Base-by-base conservation (phyloP, 257 asterid genomes). In the Avicennia marina region DNA sequence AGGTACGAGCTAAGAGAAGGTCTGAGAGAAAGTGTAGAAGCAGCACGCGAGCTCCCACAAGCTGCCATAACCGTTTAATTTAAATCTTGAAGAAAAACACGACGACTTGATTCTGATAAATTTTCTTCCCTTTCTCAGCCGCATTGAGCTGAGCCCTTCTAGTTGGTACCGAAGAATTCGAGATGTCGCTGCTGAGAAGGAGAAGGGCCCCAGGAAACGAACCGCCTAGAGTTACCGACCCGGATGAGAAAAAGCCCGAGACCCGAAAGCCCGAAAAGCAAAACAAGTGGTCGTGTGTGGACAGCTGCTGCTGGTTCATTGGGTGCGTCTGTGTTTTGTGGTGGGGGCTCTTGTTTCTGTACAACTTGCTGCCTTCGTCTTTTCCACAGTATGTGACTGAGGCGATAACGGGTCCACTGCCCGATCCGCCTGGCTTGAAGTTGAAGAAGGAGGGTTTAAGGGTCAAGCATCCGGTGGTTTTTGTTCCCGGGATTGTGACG, bases 391-490 rank as follows among this genome's bases (percentile, higher is more conserved):
- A 79, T 31, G 89, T 89, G 6, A 78, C 97, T 18, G 91, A 89
- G 79, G 77, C 44, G 33, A 86, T 89, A 20, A 85, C 94, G 4
- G 96, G 96, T 34, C 96, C 94, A 40, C 68, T 78, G 81, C 95
- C 96, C 40, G 96, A 89, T 58, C 94, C 96, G 16, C 96, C 96
- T 0, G 95, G 96, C 24, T 62, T 89, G 27, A 89, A 89, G 66
- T 63, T 85, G 71, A 69, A 53, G 56, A 89, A 85, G 61, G 89
- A 85, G 54, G 96, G 96, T 5, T 51, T 85, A 58, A 68, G 58
- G 69, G 95, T 82, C 6, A 83, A 89, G 72, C 50, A 56, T 22
- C 62, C 50, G n/a, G 21, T 46, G 29, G 59, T 51, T 2, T 39
- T 15, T 38, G 40, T 89, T 11, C 96, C 96, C 1, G 96, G 96